phyloP scores from a whole-genome alignment of 2,329 filamentous ascomycete genomes.

The Diaporthe sp. region DNA sequence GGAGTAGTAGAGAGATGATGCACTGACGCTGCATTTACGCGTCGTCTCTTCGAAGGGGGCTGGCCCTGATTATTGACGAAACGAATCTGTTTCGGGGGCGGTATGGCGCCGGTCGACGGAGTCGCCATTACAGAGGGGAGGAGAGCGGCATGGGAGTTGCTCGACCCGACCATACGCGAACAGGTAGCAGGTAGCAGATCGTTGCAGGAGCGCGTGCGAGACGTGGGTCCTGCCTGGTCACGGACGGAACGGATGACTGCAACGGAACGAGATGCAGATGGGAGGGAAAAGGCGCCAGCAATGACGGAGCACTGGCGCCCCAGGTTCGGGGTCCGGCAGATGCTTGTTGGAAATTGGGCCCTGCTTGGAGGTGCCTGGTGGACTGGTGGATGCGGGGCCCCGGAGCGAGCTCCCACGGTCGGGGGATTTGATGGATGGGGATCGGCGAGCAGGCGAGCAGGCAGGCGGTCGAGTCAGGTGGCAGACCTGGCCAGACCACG shows the following conservation, averaged over 20 bases:
- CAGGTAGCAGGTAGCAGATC: constrained; percentile 12
- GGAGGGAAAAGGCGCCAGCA: constrained; percentile 13
- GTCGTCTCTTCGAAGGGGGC: constrained; percentile 82
- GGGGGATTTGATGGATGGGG: constrained; percentile 13
- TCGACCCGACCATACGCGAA: constrained; percentile 29
- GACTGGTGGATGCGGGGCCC: constrained; percentile 21
- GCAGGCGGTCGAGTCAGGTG: constrained; percentile 21
- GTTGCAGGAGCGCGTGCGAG: constrained; percentile 24
- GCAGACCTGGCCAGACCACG: constrained; percentile 9
- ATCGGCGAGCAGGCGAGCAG: constrained; percentile 1
- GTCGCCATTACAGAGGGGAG: constrained; percentile 59
- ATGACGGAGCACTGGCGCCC: constrained; percentile 32
- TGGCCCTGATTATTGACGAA: constrained; percentile 88
- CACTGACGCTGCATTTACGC: constrained; percentile 83
- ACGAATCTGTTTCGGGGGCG: constrained; percentile 74
- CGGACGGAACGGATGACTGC: constrained; percentile 21
- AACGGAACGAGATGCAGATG: constrained; percentile 22
- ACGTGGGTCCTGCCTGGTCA: constrained; percentile 33
- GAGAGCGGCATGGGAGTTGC: constrained; percentile 29
- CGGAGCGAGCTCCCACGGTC: constrained; percentile 9
- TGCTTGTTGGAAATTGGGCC: constrained; percentile 11
- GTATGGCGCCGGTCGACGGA: constrained; percentile 58
- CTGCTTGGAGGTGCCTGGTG: constrained; percentile 18
- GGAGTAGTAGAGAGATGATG: neutral
- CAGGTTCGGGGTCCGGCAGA: constrained; percentile 30